Base-by-base conservation (phyloP, 1,284 basidiomycete species). In the Cystobasidiaceae sp. region DNA sequence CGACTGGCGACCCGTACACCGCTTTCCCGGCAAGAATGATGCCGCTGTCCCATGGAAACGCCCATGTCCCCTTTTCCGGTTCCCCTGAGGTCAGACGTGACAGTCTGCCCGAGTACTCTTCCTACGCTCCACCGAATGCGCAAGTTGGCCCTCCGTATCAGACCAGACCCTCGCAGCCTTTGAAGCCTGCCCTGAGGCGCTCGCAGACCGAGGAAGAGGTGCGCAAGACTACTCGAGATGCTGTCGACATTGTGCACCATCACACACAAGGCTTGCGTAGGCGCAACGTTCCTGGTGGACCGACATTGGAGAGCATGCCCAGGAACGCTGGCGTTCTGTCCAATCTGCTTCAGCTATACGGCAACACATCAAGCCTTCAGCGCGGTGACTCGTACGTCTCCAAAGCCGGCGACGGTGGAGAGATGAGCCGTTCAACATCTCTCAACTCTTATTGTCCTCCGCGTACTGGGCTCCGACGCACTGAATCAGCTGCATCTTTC, bases 271-370 rank as follows among this genome's bases (percentile, higher is more conserved):
- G 30, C 4, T 13, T 65, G 13, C 33, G 46, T 28, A 21, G 44
- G 23, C 28, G 49, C 11, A 52, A 51, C 21, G 33, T 34, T 13
- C 34, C 34, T 1, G 43, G 48, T 1, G 37, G 3, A 2, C 44
- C 41, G 1, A 52, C 50, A 1, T 3, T 52, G 17, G 50, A 52
- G 21, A 46, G 41, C 15, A 37, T 39, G 30, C 45, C 44, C 1
- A 30, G 58, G 13, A 57, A 46, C 8, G 61, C 41, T 27, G 70
- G 70, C 17, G 64, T 71, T 33, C 60, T 71, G 5, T 70, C 70
- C n/a, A 68, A 71, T 49, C 64, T 71, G 11, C 68, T 71, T 9
- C 68, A 68, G 34, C 62, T 71, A 13, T 71, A 71, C 54, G 68
- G 68, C 27, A 55, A 57, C 17, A 46, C 50, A 15, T 11, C 34